These are phyloP conservation scores for Sechiopsis laciniata DNA, from an alignment of 306 rosid species.

Conservation along the genomic window DNA sequence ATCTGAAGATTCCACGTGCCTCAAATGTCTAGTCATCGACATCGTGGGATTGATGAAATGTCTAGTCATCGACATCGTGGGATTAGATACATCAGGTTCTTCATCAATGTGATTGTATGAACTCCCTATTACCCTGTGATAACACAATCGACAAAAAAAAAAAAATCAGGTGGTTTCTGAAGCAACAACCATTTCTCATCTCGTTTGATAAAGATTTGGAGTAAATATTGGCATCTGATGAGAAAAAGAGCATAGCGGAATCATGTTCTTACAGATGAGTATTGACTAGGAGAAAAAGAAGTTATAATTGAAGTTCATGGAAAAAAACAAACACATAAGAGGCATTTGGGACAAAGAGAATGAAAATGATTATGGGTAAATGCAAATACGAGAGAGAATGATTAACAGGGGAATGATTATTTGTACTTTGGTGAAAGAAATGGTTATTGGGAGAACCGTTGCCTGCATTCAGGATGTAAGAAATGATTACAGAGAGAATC, in stretches of 20 bases:
- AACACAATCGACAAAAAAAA: not conserved
- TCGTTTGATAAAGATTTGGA: not conserved
- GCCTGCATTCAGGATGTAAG: no score
- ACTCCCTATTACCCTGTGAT: slow-evolving; percentile 20
- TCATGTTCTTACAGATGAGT: not conserved
- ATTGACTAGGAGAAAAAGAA: not conserved
- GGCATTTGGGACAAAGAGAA: no score
- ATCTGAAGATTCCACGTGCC: slow-evolving; percentile 20
- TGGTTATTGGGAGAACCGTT: no score
- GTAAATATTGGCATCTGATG: not conserved
- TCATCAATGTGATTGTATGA: slow-evolving; percentile 13
- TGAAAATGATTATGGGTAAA: no score
- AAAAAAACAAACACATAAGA: not conserved
- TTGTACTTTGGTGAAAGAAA: no score
- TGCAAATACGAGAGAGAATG: no score
- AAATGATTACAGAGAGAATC: no score
- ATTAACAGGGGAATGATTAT: no score
- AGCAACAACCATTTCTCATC: not conserved
- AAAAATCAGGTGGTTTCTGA: slow-evolving; percentile 9
- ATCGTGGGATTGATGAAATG: slow-evolving; percentile 11
- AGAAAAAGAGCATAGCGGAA: slow-evolving; percentile 2
- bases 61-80: slow-evolving; percentile 9
- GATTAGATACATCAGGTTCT: slow-evolving; percentile 16
- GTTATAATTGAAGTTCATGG: not conserved
- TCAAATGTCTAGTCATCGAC: slow-evolving; percentile 11